These are phyloP conservation scores for Globisporangium nunn DNA, from an alignment of 352 stramenopile genomes.

Conservation along the genomic window DNA sequence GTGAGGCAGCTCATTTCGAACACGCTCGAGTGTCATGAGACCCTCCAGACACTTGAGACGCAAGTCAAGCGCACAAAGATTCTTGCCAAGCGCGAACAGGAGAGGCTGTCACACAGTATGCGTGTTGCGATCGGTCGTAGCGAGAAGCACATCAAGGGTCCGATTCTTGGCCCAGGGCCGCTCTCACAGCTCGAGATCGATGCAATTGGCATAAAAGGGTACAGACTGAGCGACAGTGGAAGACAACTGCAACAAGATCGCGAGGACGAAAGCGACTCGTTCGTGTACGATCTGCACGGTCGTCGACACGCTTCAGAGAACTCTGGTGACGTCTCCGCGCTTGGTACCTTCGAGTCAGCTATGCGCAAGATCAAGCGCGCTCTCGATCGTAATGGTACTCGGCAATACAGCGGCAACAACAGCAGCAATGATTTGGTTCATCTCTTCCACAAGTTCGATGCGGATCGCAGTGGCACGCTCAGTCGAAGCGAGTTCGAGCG, in stretches of 20 bases:
- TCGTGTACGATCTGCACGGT: constrained; percentile 63
- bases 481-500: constrained; percentile 35
- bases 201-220: neutral
- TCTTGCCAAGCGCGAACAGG: constrained; percentile 30
- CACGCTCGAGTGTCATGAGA: constrained; percentile 50
- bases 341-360: constrained; percentile 33
- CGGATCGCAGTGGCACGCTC: constrained; percentile 37
- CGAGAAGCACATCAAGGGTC: constrained; percentile 23
- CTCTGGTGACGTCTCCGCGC: constrained; percentile 16
- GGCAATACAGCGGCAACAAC: neutral
- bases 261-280: neutral
- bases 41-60: constrained; percentile 26
- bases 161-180: constrained; percentile 32
- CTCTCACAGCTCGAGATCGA: constrained; percentile 42
- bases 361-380: constrained; percentile 54
- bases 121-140: constrained; percentile 23
- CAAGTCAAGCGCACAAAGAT: constrained; percentile 40
- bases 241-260: neutral
- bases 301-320: constrained; percentile 27
- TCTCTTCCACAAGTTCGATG: constrained; percentile 42
- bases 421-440: constrained; percentile 15
- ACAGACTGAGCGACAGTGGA: neutral
- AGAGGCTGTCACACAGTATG: constrained; percentile 26
- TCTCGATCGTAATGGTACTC: constrained; percentile 4
- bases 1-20: constrained; percentile 44